phyloP scores from a whole-genome alignment of 1,139 yeast species.

The Casaregolazyma suthepensis region DNA sequence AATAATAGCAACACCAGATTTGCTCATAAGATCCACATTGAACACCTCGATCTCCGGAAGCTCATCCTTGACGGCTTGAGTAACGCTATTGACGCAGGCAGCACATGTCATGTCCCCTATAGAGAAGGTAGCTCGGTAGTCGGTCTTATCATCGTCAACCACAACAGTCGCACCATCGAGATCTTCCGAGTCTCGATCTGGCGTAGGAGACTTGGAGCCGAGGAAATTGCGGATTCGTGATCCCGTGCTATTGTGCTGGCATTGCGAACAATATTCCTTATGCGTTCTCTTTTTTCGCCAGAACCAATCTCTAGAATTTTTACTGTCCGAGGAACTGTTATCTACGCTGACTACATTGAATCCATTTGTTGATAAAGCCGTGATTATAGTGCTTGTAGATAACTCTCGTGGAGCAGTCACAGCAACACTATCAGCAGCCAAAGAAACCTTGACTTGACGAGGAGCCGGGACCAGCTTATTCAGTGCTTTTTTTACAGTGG shows the following conservation, averaged over 20 bases:
- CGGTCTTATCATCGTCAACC: conserved; percentile 15
- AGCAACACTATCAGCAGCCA: conserved; percentile 27
- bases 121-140: conserved; percentile 47
- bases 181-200: neutral
- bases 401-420: conserved; percentile 19
- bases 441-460: conserved; percentile 27
- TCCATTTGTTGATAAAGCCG: conserved; percentile 25
- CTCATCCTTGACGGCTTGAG: conserved; percentile 38
- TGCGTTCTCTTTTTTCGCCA: conserved; percentile 7
- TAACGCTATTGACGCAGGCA: conserved; percentile 47
- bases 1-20: conserved; percentile 29
- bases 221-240: neutral
- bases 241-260: conserved; percentile 14
- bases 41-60: conserved; percentile 33
- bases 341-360: conserved; percentile 29
- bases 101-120: conserved; percentile 66
- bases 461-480: conserved; percentile 20
- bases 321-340: conserved; percentile 1
- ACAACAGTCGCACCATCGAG: neutral
- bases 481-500: conserved; percentile 31
- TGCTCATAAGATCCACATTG: conserved; percentile 33
- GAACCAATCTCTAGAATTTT: conserved; percentile 5
- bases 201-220: neutral
- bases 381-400: conserved; percentile 16
- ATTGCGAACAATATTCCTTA: conserved; percentile 16